Evolutionary conservation across 768 basidiomycete genomes (phyloP), one percentile per base, ranked within the genome.

Genomic region (Chalciporus piperatus): DNA sequence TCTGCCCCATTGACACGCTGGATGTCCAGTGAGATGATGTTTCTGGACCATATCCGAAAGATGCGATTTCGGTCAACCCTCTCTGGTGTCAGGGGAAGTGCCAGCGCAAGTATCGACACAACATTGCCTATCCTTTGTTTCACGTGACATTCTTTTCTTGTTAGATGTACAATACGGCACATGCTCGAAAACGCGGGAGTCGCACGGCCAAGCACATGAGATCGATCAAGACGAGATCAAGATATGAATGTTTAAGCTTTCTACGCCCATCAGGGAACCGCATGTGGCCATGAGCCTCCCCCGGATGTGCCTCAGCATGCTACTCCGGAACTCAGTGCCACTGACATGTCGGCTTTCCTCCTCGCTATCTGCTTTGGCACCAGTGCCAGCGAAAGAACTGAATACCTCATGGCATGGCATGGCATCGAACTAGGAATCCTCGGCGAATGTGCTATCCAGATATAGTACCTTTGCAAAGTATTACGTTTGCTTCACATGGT

Each of bases 1-100:
- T 58, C 57, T 59, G 39, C 54, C 41, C 60, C 58, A 50, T 59
- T 58, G 43, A 60, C 60, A 27, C 53, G 56, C 41, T 55, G 52
- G 66, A 54, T 59, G 40, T 52, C 51, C 52, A 54, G 63, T 43
- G 51, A 47, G 62, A 40, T 45, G 4, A 54, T 54, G 52, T 32
- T 51, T 38, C 25, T 52, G 52, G 50, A 37, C 56, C 51, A 44
- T 40, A 27, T 42, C 52, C 51, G 45, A 65, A 56, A 60, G 54
- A 66, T 62, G 54, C 45, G 28, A 50, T 38, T 48, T 52, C 55
- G 47, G 52, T 50, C 57, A 22, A 22, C 38, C n/a, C 35, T 64
- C 43, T 51, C 56, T 41, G 35, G 39, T 39, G 37, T 42, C 33
- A 20, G 35, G 40, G 30, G 30, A 32, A 38, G 37, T 47, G 44